Conservation (phyloP, 805 yeast species). For the Zygoascus ofunaensis region DNA sequence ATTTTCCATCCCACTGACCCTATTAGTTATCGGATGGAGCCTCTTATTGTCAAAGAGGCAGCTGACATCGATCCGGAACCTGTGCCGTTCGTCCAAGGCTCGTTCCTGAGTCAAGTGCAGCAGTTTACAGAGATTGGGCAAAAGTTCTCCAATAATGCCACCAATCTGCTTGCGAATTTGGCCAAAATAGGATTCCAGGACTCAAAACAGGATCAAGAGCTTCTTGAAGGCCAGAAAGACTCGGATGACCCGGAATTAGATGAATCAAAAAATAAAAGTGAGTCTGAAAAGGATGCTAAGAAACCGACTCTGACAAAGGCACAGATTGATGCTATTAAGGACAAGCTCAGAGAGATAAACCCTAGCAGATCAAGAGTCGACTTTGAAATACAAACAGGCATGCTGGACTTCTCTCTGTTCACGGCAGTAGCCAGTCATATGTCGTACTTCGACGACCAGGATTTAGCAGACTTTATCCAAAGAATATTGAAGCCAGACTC, state of each 20-base stretch:
- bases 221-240: background rate
- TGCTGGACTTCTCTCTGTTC: slow-evolving; percentile 68
- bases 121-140: slow-evolving; percentile 24
- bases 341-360: slow-evolving; percentile 42
- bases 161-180: slow-evolving; percentile 11
- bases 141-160: slow-evolving; percentile 13
- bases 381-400: slow-evolving; percentile 66
- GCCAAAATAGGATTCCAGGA: background rate
- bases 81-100: slow-evolving; percentile 44
- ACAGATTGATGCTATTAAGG: slow-evolving; percentile 2
- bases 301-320: slow-evolving; percentile 3
- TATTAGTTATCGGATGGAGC: slow-evolving; percentile 82
- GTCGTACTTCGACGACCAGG: slow-evolving; percentile 77
- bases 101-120: slow-evolving; percentile 32
- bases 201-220: slow-evolving; percentile 2
- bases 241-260: background rate
- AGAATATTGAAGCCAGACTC: slow-evolving; percentile 12
- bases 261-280: slow-evolving; percentile 1
- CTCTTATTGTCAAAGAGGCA: slow-evolving; percentile 45
- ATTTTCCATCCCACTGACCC: slow-evolving; percentile 89
- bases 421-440: slow-evolving; percentile 81
- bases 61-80: slow-evolving; percentile 44
- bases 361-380: slow-evolving; percentile 75
- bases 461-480: slow-evolving; percentile 71
- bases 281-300: slow-evolving; percentile 1